phyloP scores from a whole-genome alignment of 768 basidiomycete species.

The Calocera cornea region DNA sequence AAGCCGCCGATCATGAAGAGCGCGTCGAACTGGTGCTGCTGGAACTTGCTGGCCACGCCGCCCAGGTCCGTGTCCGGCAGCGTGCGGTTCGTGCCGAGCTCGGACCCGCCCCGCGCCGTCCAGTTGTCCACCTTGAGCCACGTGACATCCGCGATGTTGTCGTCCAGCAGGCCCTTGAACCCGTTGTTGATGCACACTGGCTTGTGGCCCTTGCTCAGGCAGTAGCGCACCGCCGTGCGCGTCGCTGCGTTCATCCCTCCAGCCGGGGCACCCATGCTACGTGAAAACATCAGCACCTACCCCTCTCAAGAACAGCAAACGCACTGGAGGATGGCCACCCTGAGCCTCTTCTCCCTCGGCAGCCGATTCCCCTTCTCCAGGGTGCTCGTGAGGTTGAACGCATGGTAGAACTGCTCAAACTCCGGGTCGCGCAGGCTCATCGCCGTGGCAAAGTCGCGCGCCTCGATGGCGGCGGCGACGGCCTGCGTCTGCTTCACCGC shows the following conservation, averaged over 20 bases:
- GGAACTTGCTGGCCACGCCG: slow-evolving; percentile 79
- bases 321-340: slow-evolving; percentile 32
- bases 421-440: slow-evolving; percentile 84
- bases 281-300: slow-evolving; percentile 8
- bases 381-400: slow-evolving; percentile 64
- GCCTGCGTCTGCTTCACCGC: slow-evolving; percentile 86
- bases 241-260: slow-evolving; percentile 99
- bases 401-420: slow-evolving; percentile 71
- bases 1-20: slow-evolving; percentile 90
- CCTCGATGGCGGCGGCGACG: slow-evolving; percentile 67
- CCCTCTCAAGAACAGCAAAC: slow-evolving; percentile 8
- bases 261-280: slow-evolving; percentile 87
- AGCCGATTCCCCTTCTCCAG: slow-evolving; percentile 42
- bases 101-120: slow-evolving; percentile 92
- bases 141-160: slow-evolving; percentile 68
- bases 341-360: slow-evolving; percentile 31
- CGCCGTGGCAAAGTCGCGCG: slow-evolving; percentile 73
- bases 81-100: slow-evolving; percentile 89
- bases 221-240: slow-evolving; percentile 86
- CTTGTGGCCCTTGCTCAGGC: slow-evolving; percentile 78
- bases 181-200: slow-evolving; percentile 92
- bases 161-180: slow-evolving; percentile 86
- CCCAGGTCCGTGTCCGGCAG: slow-evolving; percentile 80
- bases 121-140: slow-evolving; percentile 97
- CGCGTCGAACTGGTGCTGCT: slow-evolving; percentile 63